A percentile compares a stretch with the other conserved stretches of the same genome.
phyloP scores from a whole-genome alignment of 2,329 filamentous ascomycete genomes.

The Xylogone sp. region DNA sequence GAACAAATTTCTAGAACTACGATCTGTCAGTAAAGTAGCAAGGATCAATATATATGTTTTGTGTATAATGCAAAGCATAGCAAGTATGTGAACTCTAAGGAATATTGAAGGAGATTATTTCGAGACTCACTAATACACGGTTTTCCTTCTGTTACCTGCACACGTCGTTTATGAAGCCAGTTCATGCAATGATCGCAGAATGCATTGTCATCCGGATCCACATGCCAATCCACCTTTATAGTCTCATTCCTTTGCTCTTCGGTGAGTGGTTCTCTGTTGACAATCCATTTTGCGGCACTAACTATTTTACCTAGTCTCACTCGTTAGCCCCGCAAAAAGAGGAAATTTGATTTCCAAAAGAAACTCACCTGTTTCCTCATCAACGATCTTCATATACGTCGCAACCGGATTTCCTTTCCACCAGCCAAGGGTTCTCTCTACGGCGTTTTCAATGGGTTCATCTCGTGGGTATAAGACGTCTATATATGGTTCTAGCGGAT shows the following conservation, averaged over 20 bases:
- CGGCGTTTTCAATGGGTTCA: conserved; percentile 8
- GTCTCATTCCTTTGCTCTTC: conserved; percentile 12
- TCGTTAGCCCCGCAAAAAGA: no score
- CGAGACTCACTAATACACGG: conserved; percentile 12
- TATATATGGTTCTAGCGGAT: conserved; percentile 13
- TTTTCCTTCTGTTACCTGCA: conserved; percentile 8
- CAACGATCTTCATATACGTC: conserved; percentile 16
- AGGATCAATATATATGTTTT: no score
- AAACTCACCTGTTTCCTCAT: conserved; percentile 13
- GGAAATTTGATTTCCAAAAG: no score
- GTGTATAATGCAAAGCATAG: no score
- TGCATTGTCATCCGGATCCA: conserved; percentile 11
- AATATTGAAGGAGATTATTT: background rate
- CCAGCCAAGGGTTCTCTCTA: conserved; percentile 12
- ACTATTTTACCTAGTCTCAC: conserved; percentile 13
- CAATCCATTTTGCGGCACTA: conserved; percentile 14
- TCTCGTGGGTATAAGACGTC: conserved; percentile 11
- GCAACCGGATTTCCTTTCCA: conserved; percentile 11
- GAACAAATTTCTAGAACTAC: conserved; percentile 31
- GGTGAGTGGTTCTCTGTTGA: conserved; percentile 6
- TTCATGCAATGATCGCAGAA: conserved; percentile 12
- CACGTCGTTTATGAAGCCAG: conserved; percentile 9
- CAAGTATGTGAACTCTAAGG: no score
- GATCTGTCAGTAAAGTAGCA: no score
- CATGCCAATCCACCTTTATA: conserved; percentile 13